A percentile compares a stretch with the other conserved stretches of the same genome.
Conservation (phyloP, 495 filamentous ascomycete species). For the Extremus antarcticus region DNA sequence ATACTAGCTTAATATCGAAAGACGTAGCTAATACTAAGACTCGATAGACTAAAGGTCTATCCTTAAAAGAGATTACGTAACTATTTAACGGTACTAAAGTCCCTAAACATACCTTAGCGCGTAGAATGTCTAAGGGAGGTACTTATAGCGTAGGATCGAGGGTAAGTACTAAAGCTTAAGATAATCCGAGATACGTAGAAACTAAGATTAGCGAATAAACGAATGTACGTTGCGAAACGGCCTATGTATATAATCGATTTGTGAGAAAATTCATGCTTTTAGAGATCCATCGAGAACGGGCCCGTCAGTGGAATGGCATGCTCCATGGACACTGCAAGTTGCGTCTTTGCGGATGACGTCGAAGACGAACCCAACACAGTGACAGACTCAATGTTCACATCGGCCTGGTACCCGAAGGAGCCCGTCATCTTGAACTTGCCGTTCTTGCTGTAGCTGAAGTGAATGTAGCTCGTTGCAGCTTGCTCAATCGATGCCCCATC, state of each 20-base stretch:
- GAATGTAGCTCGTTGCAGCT: slow-evolving; percentile 19
- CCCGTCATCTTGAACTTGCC: slow-evolving; percentile 18
- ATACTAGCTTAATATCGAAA: too few relatives aligned
- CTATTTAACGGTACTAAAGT: neutral
- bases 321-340: neutral
- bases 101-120: neutral
- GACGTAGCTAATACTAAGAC: too few relatives aligned
- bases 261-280: too few relatives aligned
- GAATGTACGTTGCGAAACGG: too few relatives aligned
- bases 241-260: too few relatives aligned
- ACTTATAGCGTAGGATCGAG: neutral
- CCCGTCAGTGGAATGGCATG: too few relatives aligned
- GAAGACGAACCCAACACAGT: neutral
- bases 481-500: slow-evolving; percentile 29
- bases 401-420: slow-evolving; percentile 20
- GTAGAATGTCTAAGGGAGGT: neutral
- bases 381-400: neutral
- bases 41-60: neutral
- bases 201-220: too few relatives aligned
- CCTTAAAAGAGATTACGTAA: neutral
- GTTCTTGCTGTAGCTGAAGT: slow-evolving; percentile 20
- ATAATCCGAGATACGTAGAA: too few relatives aligned
- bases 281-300: too few relatives aligned
- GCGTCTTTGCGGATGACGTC: neutral
- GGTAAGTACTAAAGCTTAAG: too few relatives aligned